Base-by-base conservation (phyloP, 345 rosid species). In the Ailanthus altissimus region DNA sequence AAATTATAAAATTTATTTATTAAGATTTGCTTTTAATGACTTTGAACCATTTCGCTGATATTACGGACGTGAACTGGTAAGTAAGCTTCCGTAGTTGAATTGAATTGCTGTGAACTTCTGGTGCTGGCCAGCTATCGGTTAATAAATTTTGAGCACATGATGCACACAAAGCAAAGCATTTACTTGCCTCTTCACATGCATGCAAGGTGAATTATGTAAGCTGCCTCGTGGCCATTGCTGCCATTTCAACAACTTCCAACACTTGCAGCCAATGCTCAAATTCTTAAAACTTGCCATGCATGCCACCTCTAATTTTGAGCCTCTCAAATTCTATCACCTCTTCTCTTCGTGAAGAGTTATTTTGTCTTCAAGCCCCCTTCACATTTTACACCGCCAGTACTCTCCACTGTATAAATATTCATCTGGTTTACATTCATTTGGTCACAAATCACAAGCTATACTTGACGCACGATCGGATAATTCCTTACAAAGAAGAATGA, bases 221-320 rank as follows among this genome's bases (percentile, higher is more conserved):
- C 74, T 56, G 26, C 47, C 46, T 53, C 61, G 61, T 53, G 74
- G 21, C 47, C 40, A 66, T 53, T 12, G 53, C 65, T 8, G 46
- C 51, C 13, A 7, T 20, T 11, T 53, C 64, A 72, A 50, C 46
- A 51, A 28, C n/a, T 23, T 56, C 40, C 5, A 20, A 40, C 53
- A 25, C 51, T 58, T 57, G 5, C 14, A 9, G 65, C 75, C 42
- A 73, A 58, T 2, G 8, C 42, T 73, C 16, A 43, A 73, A 9
- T 59, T 73, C 54, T 54, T 73, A 54, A n/a, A 16, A 9, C 28
- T 25, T 28, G 59, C 38, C 56, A 42, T 73, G 40, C 75, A 64
- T 6, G 12, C 9, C 6, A 53, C 36, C 26, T 32, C 32, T 32
- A 6, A 11, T 13, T 32, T 18, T 40, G 38, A 71, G 6, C 74